A percentile compares a stretch with the other conserved stretches of the same genome.
These are phyloP conservation scores for Clarireedia monteithiana DNA, from an alignment of 2,329 filamentous ascomycete genomes.

Conservation along the genomic window DNA sequence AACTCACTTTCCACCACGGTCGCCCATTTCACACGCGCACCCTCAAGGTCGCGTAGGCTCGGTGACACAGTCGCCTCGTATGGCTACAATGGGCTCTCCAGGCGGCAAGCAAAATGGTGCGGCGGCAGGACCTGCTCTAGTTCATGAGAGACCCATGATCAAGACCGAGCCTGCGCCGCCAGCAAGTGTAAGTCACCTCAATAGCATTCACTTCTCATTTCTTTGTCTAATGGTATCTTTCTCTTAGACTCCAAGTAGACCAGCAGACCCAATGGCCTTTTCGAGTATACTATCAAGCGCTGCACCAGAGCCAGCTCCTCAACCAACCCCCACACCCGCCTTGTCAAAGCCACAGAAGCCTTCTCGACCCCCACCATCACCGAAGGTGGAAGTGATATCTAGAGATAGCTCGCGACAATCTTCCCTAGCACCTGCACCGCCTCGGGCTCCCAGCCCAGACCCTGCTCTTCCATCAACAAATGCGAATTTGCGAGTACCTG, in stretches of 20 bases:
- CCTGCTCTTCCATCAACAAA: constrained; percentile 36
- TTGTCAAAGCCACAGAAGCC: constrained; percentile 22
- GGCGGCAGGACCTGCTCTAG: constrained; percentile 1
- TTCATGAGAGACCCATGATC: constrained; percentile 23
- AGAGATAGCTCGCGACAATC: constrained; percentile 35
- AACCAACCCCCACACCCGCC: constrained; percentile 7
- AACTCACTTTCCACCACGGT: constrained; percentile 39
- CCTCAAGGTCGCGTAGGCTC: constrained; percentile 26
- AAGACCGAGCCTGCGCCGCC: constrained; percentile 18
- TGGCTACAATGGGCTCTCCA: constrained; percentile 40
- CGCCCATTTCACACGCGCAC: constrained; percentile 42
- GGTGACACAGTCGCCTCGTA: constrained; percentile 25
- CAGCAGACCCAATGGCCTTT: constrained; percentile 88
- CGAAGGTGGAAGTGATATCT: constrained; percentile 21
- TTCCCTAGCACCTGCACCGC: constrained; percentile 35
- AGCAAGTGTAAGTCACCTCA: constrained; percentile 19
- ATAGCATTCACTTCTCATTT: neutral
- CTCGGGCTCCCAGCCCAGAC: neutral
- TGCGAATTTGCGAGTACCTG: constrained; percentile 37
- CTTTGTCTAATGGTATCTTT: neutral
- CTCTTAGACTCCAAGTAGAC: constrained; percentile 59
- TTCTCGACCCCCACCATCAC: constrained; percentile 16
- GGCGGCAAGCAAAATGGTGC: constrained; percentile 37
- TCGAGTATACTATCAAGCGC: constrained; percentile 85
- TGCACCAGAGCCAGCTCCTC: constrained; percentile 51